Conservation (phyloP, 2,329 filamentous ascomycete genomes). For the Pseudogymnoascus sp. region DNA sequence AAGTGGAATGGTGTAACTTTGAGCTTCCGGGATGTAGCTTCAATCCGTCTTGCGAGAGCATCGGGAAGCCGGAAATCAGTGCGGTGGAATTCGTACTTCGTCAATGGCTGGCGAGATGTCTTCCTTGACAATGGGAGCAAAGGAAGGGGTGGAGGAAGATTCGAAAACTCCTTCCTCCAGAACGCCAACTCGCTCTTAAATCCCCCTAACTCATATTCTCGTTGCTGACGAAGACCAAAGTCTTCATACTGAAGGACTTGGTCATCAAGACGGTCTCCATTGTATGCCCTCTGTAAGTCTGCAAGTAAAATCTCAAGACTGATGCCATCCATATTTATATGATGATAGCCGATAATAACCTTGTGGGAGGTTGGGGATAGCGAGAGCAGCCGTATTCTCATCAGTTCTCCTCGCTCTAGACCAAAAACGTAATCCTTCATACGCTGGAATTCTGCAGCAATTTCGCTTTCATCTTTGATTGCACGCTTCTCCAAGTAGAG, state of each 20-base stretch:
- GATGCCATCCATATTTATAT: conserved; percentile 23
- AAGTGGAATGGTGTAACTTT: conserved; percentile 36
- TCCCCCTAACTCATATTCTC: not conserved
- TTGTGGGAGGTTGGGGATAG: conserved; percentile 12
- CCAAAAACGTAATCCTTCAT: conserved; percentile 16
- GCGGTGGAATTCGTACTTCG: not conserved
- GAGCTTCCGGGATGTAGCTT: not conserved
- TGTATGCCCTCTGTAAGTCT: conserved; percentile 22
- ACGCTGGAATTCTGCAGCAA: conserved; percentile 12
- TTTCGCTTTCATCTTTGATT: conserved; percentile 12
- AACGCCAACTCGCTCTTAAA: not conserved
- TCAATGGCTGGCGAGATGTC: not conserved
- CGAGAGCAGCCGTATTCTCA: conserved; percentile 6
- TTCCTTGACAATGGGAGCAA: not conserved
- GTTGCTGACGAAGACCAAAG: not conserved
- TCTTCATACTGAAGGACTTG: not conserved
- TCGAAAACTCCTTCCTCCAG: conserved; percentile 3
- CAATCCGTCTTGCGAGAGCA: not conserved
- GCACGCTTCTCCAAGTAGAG: conserved; percentile 2
- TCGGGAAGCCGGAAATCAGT: not conserved
- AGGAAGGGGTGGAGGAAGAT: not conserved
- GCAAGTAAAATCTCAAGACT: conserved; percentile 21
- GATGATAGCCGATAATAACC: conserved; percentile 20
- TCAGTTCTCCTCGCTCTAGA: conserved; percentile 16
- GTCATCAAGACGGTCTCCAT: not conserved